These are phyloP conservation scores for Cudoniella acicularis DNA, from an alignment of 495 filamentous ascomycete genomes.

Conservation along the genomic window DNA sequence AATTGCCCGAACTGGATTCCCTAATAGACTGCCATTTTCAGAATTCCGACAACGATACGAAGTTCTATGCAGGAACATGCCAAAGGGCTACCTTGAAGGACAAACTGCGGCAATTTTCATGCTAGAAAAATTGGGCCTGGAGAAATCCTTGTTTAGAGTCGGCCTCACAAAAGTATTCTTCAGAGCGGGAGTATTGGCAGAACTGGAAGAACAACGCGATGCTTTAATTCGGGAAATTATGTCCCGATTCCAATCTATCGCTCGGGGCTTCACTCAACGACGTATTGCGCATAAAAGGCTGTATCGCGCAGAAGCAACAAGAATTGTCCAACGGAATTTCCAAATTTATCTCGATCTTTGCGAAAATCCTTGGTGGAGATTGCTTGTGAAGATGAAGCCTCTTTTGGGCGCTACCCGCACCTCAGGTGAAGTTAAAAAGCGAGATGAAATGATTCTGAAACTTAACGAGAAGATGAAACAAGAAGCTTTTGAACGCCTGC, in stretches of 20 bases:
- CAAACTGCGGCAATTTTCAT: constrained; percentile 81
- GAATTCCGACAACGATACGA: constrained; percentile 97
- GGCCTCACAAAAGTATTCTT: constrained; percentile 99
- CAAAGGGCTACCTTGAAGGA: constrained; percentile 86
- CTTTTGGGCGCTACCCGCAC: constrained; percentile 87
- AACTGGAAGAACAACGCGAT: constrained; percentile 93
- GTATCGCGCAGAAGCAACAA: constrained; percentile 89
- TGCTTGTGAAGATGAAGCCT: constrained; percentile 95
- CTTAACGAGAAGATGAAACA: constrained; percentile 79
- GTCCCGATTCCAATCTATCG: constrained; percentile 87
- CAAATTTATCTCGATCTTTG: constrained; percentile 83
- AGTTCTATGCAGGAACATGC: constrained; percentile 87
- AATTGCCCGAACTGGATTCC: constrained; percentile 97
- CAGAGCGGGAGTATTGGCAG: constrained; percentile 90
- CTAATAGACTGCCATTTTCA: constrained; percentile 85
- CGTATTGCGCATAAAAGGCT: constrained; percentile 86
- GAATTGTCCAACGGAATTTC: constrained; percentile 93
- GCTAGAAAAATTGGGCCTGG: constrained; percentile 83
- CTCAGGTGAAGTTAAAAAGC: constrained; percentile 84
- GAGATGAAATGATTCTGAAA: constrained; percentile 87
- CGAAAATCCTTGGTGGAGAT: constrained; percentile 92
- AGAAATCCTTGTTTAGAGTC: constrained; percentile 83
- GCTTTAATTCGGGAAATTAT: constrained; percentile 89
- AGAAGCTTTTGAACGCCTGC: constrained; percentile 70
- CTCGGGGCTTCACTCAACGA: constrained; percentile 83